Conservation (phyloP, 2,329 filamentous ascomycete species). For the Podosphaera fusca region DNA sequence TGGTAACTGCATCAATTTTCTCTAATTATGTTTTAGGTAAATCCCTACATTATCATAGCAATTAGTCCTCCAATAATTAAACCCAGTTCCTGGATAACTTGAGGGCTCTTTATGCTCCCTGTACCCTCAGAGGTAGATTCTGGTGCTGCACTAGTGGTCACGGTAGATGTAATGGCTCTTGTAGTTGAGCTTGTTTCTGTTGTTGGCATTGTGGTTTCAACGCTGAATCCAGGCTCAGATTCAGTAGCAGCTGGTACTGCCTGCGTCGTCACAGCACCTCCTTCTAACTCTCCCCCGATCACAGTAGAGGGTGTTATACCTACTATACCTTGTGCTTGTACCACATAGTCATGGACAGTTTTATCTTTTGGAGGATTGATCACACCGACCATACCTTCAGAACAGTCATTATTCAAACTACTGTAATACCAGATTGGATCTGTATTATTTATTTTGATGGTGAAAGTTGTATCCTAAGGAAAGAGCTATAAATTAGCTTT, state of each 20-base stretch:
- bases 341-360: slow-evolving; percentile 3
- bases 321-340: slow-evolving; percentile 3
- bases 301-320: slow-evolving; percentile 3
- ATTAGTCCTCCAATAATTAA: slow-evolving; percentile 7
- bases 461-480: slow-evolving; percentile 4
- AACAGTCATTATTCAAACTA: slow-evolving; percentile 18
- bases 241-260: background rate
- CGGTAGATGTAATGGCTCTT: background rate
- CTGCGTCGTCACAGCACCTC: background rate
- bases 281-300: slow-evolving; percentile 3
- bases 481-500: no score
- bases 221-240: background rate
- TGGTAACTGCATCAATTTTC: background rate
- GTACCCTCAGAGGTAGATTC: slow-evolving; percentile 3
- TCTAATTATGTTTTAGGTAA: background rate
- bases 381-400: slow-evolving; percentile 21
- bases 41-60: slow-evolving; percentile 6
- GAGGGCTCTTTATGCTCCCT: slow-evolving; percentile 2
- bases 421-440: slow-evolving; percentile 23
- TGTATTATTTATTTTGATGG: slow-evolving; percentile 16
- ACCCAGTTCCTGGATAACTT: slow-evolving; percentile 4
- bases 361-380: slow-evolving; percentile 17
- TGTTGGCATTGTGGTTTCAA: background rate
- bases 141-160: background rate
- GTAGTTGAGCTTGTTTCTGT: background rate